Evolutionary conservation across 768 basidiomycete genomes (phyloP), one percentile per base, ranked within the genome.

Genomic region (Cystoderma amianthinum): DNA sequence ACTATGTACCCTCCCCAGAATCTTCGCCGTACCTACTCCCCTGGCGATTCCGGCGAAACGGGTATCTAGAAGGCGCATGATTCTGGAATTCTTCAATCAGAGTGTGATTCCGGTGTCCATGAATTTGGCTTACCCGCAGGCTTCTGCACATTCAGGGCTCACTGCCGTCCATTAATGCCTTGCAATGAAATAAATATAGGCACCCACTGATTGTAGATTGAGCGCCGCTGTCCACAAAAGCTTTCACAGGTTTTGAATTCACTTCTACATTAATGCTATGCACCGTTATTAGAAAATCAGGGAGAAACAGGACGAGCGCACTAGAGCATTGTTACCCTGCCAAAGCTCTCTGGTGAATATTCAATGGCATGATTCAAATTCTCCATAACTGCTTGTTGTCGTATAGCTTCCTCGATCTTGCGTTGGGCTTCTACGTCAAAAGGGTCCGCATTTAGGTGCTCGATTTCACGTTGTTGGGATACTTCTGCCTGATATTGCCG

Each of bases 161-260:
- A 95, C 92, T 94, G 12, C 17, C 43, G 5, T 41, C 15, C 17
- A 44, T 32, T 7, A 23, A 25, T 6, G 22, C 12, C 32, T 28
- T 21, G 44, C 6, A 43, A 41, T 18, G 39, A 30, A 44, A 38
- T 32, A 11, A 43, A 41, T 36, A 38, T 2, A 48, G 36, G 21
- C 21, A 66, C 84, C 53, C 53, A 94, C 94, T 97, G 65, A 97
- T 97, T 1, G 95, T 99, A 47, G 80, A 80, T 54, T 99, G 96
- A 9, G 96, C 96, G 32, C 95, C 96, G 48, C 92, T 96, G 58
- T 99, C 96, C 32, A 99, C 96, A 51, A 99, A 99, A 0, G 96
- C 96, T 60, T 91, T 94, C 25, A 98, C 80, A 3, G 85, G 85
- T 45, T 74, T 71, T 1, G 85, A 84, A 54, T 99, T 99, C 2